Base-by-base conservation (phyloP, 1,284 basidiomycete genomes). In the Chiua sp. region DNA sequence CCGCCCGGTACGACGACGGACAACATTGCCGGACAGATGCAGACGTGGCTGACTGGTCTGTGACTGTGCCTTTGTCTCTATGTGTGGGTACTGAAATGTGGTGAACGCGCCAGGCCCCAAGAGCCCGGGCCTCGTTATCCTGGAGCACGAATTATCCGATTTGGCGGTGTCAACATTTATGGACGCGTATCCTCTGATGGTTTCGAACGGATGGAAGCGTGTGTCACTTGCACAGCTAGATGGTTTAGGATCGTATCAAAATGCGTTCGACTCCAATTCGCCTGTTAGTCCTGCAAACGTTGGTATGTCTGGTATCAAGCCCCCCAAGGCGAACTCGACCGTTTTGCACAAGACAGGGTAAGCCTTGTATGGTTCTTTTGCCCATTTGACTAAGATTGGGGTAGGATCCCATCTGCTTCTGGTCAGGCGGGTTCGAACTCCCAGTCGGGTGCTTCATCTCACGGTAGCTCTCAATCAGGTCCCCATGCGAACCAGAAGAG, bases 141-240 rank as follows among this genome's bases (percentile, higher is more conserved):
- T 96, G 63, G 91, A 96, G 76, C 94, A 97, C 75, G 94, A 96
- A 74, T 77, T 90, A n/a, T 83, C 80, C 22, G 77, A 84, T 51
- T 69, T 79, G 59, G 81, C 89, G 26, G 86, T 94, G 46, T 71
- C 81, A 51, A 84, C 85, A 10, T 96, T 94, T 78, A 88, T 91
- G 16, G 76, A 80, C 55, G 82, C 85, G 16, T 95, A 83, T 73
- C 86, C 89, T 5, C 62, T 84, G 48, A 87, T 94, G 70, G 77
- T 79, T 57, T 63, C 78, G 16, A 87, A 87, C 62, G 87, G 86
- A 35, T 96, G 93, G 93, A 82, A 82, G 50, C 77, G 82, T 46
- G 70, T 76, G 39, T 89, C 86, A 51, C 76, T 90, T 49, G 81
- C 85, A 15, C 75, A 80, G 55, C 67, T 87, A 51, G 73, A 82